Evolutionary conservation across 2,329 filamentous ascomycete genomes (phyloP).

Genomic region (Xylaria sp.): DNA sequence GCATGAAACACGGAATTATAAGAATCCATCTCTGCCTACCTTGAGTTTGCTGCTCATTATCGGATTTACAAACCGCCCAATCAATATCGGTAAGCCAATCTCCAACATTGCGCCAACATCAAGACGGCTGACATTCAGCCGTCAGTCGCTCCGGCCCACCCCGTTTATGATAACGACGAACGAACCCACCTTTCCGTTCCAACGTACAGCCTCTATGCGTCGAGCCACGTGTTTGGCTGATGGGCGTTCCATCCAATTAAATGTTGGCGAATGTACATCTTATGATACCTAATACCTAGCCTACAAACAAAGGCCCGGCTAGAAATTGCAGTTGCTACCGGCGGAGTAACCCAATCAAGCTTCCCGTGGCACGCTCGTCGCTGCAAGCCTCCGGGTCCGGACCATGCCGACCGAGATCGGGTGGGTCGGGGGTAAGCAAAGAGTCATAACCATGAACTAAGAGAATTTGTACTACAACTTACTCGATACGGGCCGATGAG

Average conservation of each 20-base stretch:
- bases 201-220: slow-evolving; percentile 9
- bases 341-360: slow-evolving; percentile 28
- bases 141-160: slow-evolving; percentile 9
- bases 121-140: slow-evolving; percentile 2
- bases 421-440: slow-evolving; percentile 25
- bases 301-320: background rate
- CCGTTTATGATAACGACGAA: background rate
- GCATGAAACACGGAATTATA: background rate
- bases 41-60: background rate
- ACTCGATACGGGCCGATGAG: slow-evolving; percentile 4
- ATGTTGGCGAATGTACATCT: background rate
- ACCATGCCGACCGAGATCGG: slow-evolving; percentile 31
- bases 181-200: background rate
- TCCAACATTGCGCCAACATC: too few relatives aligned
- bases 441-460: slow-evolving; percentile 31
- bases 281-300: background rate
- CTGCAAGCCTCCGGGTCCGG: slow-evolving; percentile 31
- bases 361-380: slow-evolving; percentile 17
- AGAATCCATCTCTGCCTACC: background rate
- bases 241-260: slow-evolving; percentile 1
- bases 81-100: background rate
- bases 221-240: slow-evolving; percentile 23
- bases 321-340: slow-evolving; percentile 11
- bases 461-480: background rate
- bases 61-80: background rate